Base-by-base conservation (phyloP, 371 early-diverging fungal species). In the Syncephalis plumigaleata region DNA sequence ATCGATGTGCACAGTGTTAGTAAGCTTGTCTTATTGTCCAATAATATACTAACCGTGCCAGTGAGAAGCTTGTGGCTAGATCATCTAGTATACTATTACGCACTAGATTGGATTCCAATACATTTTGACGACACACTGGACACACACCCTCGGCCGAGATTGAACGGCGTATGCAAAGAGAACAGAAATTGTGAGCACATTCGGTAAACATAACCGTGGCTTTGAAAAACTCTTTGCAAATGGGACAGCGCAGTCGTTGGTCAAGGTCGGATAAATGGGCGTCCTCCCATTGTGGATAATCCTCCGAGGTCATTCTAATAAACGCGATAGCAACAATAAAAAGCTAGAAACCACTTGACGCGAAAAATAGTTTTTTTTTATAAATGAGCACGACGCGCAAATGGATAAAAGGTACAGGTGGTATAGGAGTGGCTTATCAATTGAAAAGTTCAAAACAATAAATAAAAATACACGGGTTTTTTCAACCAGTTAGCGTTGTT, bases 141-240 rank as follows among this genome's bases (percentile, higher is more conserved):
- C 78, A 79, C 15, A 52, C 55, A 20, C 52, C 55, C 47, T 69
- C 75, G 24, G 58, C 56, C 18, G 60, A 65, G 25, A 78, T 60
- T 36, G 65, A 61, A 31, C 75, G 57, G 1, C 80, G 65, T 9
- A 78, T 63, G 48, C 81, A 81, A 17, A 66, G 53, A 0, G 80
- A 75, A 51, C 81, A 81, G 52, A 79, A 81, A 27, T 68, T 70
- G 55, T 81, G 81, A 0, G 61, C 58, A 52, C 81, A 81, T 15
- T 58, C 60, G 5, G 73, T 46, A 11, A 40, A 40, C 16, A 68
- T 64, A 55, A 81, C 60, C 40, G 79, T 67, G 0, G 71, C 65
- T 5, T 61, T 43, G 40, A 67, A 65, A 39, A 71, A 63, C 43
- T 81, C 79, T 52, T 75, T 73, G 56, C 81, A 81, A 24, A 81